phyloP scores from a whole-genome alignment of 768 basidiomycete genomes.

The Suillus tomentosus region DNA sequence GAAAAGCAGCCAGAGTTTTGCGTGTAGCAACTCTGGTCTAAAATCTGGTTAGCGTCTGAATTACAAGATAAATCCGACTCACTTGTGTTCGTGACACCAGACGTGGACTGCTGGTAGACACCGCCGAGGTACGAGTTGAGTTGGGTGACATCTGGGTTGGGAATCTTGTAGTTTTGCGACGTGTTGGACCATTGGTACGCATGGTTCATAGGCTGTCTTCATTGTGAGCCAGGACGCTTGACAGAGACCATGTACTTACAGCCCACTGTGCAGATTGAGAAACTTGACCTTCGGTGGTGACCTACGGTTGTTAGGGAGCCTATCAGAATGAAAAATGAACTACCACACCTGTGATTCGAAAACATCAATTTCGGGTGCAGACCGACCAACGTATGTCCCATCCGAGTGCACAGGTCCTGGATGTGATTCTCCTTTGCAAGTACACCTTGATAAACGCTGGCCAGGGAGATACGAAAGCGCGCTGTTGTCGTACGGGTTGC shows the following conservation, averaged over 20 bases:
- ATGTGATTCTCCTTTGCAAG: conserved; percentile 82
- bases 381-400: conserved; percentile 77
- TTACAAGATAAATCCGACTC: conserved; percentile 19
- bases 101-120: conserved; percentile 82
- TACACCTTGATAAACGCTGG: conserved; percentile 85
- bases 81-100: conserved; percentile 65
- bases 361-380: conserved; percentile 89
- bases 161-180: conserved; percentile 56
- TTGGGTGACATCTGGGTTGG: conserved; percentile 48
- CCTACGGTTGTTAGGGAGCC: conserved; percentile 26
- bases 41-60: conserved; percentile 2
- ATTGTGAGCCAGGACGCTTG: conserved; percentile 2
- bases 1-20: conserved; percentile 53
- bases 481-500: conserved; percentile 54
- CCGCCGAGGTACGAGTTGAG: conserved; percentile 76
- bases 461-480: conserved; percentile 84
- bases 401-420: conserved; percentile 82
- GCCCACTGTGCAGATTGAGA: conserved; percentile 87
- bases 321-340: background rate
- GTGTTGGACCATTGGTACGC: conserved; percentile 71
- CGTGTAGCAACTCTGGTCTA: conserved; percentile 73
- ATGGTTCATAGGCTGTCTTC: conserved; percentile 70
- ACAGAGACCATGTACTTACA: conserved; percentile 42
- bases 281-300: conserved; percentile 53
- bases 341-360: conserved; percentile 75